These are phyloP conservation scores for Tulasnella sp. DNA, from an alignment of 768 basidiomycete genomes.

Conservation along the genomic window DNA sequence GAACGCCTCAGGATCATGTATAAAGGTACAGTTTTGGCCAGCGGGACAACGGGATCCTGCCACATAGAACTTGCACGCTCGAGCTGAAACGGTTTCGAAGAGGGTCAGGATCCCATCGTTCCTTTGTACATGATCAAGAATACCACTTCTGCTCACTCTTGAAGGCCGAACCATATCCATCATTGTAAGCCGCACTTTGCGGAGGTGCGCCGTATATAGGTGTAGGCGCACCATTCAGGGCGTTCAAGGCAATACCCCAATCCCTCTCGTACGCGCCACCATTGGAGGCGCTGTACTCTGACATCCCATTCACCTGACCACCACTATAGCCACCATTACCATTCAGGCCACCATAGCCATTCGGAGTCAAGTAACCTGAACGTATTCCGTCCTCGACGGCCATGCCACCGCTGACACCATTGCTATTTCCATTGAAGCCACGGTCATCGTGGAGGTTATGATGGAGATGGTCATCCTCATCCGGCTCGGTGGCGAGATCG, in stretches of 20 bases:
- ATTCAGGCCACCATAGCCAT: background rate
- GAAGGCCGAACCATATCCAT: background rate
- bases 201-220: no score
- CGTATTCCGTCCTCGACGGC: background rate
- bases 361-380: background rate
- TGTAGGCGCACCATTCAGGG: background rate
- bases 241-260: constrained; percentile 5
- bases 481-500: constrained; percentile 6
- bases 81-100: background rate
- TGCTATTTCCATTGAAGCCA: background rate
- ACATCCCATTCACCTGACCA: background rate
- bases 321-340: background rate
- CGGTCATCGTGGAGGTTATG: background rate
- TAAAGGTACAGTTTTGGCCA: constrained; percentile 14
- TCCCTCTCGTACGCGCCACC: constrained; percentile 2
- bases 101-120: background rate
- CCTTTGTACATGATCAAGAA: no score
- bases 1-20: constrained; percentile 15
- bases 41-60: constrained; percentile 12
- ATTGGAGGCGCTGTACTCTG: background rate
- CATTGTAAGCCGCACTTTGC: no score
- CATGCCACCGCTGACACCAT: background rate
- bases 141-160: background rate
- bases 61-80: constrained; percentile 13
- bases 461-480: background rate